Evolutionary conservation across 2,329 filamentous ascomycete species (phyloP).

Genomic region (Aspergillus bombycis): DNA sequence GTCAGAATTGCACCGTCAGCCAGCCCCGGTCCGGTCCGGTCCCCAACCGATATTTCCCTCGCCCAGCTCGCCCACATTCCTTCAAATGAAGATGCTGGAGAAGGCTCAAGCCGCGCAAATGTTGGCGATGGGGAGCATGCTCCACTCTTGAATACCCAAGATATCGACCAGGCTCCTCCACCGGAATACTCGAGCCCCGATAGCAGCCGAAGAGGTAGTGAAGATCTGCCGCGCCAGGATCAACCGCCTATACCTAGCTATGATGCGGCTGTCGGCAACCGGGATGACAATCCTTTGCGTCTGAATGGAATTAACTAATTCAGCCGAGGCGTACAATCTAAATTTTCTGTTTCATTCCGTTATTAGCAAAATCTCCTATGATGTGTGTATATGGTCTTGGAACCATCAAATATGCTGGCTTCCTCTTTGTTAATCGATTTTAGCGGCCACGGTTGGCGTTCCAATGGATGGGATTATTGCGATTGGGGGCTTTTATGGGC

Average conservation of each 20-base stretch:
- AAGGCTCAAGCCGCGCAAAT: slow-evolving; percentile 64
- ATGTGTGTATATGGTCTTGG: slow-evolving; percentile 16
- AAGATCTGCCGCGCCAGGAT: slow-evolving; percentile 54
- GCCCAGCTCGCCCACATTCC: slow-evolving; percentile 77
- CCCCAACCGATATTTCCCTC: slow-evolving; percentile 93
- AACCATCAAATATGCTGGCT: slow-evolving; percentile 10
- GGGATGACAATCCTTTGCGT: slow-evolving; percentile 9
- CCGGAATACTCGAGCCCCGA: slow-evolving; percentile 60
- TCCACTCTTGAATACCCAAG: slow-evolving; percentile 33
- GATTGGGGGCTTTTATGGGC: slow-evolving; percentile 22
- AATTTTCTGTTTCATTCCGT: slow-evolving; percentile 5
- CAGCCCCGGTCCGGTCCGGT: slow-evolving; percentile 85
- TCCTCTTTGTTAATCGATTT: slow-evolving; percentile 20
- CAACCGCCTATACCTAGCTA: slow-evolving; percentile 80
- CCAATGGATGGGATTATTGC: slow-evolving; percentile 22
- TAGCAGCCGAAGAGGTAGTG: slow-evolving; percentile 59
- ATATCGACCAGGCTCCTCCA: slow-evolving; percentile 35
- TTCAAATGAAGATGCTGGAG: slow-evolving; percentile 68
- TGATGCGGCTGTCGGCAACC: slow-evolving; percentile 67
- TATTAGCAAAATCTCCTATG: slow-evolving; percentile 8
- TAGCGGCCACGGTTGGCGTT: slow-evolving; percentile 37
- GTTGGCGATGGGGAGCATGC: slow-evolving; percentile 28
- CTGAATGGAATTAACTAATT: slow-evolving; percentile 7
- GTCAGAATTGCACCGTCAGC: slow-evolving; percentile 73
- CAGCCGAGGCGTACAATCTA: background rate